Conservation (phyloP, 108 stramenopile species). For the Nitzschia sp. region DNA sequence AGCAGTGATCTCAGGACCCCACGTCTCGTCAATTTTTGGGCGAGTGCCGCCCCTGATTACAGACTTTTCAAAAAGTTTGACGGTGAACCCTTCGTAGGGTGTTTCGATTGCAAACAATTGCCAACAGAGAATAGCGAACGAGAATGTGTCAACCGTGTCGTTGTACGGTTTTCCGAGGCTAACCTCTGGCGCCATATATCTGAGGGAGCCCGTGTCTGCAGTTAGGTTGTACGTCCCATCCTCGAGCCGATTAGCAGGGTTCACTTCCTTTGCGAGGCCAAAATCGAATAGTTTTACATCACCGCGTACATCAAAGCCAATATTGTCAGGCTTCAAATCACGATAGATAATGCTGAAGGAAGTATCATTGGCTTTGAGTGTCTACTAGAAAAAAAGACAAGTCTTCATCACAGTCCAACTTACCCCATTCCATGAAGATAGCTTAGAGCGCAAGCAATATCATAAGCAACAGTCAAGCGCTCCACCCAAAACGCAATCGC, state of each 20-base stretch:
- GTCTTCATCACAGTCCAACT: constrained; percentile 25
- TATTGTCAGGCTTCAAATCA: constrained; percentile 63
- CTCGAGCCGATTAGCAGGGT: constrained; percentile 22
- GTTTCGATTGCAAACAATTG: constrained; percentile 73
- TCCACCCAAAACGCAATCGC: constrained; percentile 65
- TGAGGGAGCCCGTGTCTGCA: constrained; percentile 69
- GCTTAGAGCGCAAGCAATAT: constrained; percentile 72
- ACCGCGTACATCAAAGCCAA: constrained; percentile 57
- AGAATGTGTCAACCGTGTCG: constrained; percentile 85
- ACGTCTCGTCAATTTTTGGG: constrained; percentile 60
- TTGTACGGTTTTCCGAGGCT: constrained; percentile 69
- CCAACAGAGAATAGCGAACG: constrained; percentile 83
- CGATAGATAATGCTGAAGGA: constrained; percentile 67
- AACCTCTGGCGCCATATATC: constrained; percentile 85
- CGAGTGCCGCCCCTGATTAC: constrained; percentile 60
- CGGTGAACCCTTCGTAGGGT: constrained; percentile 68
- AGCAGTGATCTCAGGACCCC: constrained; percentile 39
- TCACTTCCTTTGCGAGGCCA: constrained; percentile 70
- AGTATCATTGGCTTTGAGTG: too few species aligned
- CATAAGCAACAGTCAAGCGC: constrained; percentile 73
- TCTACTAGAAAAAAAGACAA: too few species aligned
- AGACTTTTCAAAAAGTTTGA: constrained; percentile 56
- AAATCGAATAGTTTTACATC: constrained; percentile 77
- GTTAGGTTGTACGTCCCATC: constrained; percentile 74
- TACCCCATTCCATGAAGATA: constrained; percentile 72